Conservation (phyloP, 768 basidiomycete genomes). For the Terana coerulea region DNA sequence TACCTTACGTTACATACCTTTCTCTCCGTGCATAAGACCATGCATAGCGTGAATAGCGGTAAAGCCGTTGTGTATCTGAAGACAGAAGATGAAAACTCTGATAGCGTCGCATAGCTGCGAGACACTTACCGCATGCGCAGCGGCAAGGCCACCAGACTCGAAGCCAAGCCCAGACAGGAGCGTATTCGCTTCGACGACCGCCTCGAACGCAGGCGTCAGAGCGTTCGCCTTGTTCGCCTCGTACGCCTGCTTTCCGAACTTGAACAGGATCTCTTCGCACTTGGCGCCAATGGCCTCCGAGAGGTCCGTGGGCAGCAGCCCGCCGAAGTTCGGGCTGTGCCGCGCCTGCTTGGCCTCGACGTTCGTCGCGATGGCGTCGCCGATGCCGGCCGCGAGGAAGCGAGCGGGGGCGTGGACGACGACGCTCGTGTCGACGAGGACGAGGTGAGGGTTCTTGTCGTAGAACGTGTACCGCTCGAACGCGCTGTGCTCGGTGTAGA, state of each 20-base stretch:
- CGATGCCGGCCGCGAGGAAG: slow-evolving; percentile 28
- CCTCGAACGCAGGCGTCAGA: slow-evolving; percentile 27
- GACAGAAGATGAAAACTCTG: background rate
- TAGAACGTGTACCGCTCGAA: slow-evolving; percentile 28
- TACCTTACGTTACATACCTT: slow-evolving; percentile 13
- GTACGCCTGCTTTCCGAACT: slow-evolving; percentile 26
- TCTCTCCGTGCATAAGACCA: slow-evolving; percentile 26
- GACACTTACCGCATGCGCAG: slow-evolving; percentile 26
- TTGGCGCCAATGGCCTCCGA: slow-evolving; percentile 23
- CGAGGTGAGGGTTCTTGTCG: slow-evolving; percentile 24
- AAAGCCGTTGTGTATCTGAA: slow-evolving; percentile 27
- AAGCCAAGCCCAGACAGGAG: slow-evolving; percentile 27
- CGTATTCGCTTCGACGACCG: slow-evolving; percentile 30
- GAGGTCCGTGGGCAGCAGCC: slow-evolving; percentile 24
- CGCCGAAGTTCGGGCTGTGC: slow-evolving; percentile 25
- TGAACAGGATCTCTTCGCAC: slow-evolving; percentile 30
- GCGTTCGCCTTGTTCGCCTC: slow-evolving; percentile 25
- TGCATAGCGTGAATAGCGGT: slow-evolving; percentile 23
- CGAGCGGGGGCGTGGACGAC: slow-evolving; percentile 24
- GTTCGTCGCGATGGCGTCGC: slow-evolving; percentile 29
- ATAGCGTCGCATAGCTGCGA: background rate
- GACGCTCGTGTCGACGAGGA: slow-evolving; percentile 29
- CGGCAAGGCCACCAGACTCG: slow-evolving; percentile 27
- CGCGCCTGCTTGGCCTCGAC: slow-evolving; percentile 22
- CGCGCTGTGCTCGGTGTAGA: slow-evolving; percentile 24